These are phyloP conservation scores for Yamadazyma sp. DNA, from an alignment of 1,139 yeast genomes.

Conservation along the genomic window DNA sequence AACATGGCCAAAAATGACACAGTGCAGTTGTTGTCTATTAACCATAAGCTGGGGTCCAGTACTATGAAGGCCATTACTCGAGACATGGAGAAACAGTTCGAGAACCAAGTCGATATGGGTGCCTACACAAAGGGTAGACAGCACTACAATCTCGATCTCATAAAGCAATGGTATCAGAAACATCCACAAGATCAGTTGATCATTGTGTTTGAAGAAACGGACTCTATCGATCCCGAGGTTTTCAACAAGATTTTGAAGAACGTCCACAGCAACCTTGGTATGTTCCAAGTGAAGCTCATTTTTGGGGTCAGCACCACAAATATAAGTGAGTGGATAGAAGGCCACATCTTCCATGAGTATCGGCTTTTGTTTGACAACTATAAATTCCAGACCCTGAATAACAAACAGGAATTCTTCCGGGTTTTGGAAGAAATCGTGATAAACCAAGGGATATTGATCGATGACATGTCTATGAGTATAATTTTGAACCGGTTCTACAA, in stretches of 20 bases:
- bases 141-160: conserved; percentile 53
- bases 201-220: conserved; percentile 64
- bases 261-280: conserved; percentile 37
- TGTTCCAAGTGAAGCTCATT: conserved; percentile 45
- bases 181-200: conserved; percentile 25
- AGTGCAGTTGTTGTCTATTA: conserved; percentile 35
- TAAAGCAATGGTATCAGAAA: conserved; percentile 44
- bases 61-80: conserved; percentile 42
- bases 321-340: conserved; percentile 37
- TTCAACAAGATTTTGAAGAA: conserved; percentile 51
- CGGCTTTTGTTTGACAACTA: conserved; percentile 36
- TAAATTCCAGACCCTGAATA: conserved; percentile 46
- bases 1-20: conserved; percentile 16
- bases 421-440: conserved; percentile 37
- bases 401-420: conserved; percentile 38
- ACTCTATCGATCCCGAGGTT: conserved; percentile 53
- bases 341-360: conserved; percentile 32
- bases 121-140: conserved; percentile 20
- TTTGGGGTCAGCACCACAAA: conserved; percentile 54
- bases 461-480: conserved; percentile 32
- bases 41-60: conserved; percentile 37
- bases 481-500: conserved; percentile 37
- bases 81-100: conserved; percentile 37
- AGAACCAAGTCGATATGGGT: neutral
- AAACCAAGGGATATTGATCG: conserved; percentile 22